Evolutionary conservation across 2,329 filamentous ascomycete genomes (phyloP), one percentile per base, ranked within the genome.

Genomic region (Nemania serpens): DNA sequence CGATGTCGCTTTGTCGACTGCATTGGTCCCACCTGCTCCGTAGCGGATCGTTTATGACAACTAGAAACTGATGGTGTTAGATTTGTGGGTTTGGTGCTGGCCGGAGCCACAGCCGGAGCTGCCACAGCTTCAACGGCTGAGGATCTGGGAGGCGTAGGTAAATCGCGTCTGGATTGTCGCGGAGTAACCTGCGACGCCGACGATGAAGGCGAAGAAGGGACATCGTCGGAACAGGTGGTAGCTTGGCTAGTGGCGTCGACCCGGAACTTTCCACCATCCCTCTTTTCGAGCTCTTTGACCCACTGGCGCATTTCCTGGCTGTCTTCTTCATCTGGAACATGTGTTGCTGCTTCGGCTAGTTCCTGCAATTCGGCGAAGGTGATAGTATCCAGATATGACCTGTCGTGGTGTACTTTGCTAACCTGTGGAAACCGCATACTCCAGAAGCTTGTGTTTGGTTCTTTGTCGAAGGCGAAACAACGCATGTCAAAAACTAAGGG

Each of bases 401-500:
- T 82, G 71, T 97, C 92, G 62, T 82, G 84, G 68, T 96, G 91
- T 10, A 96, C 81, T 70, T 94, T 96, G 58, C 85, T 82, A 3
- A 94, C 85, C 2, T 84, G 81, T 1, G 93, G 90, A 69, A 96
- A 96, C 1, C 93, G 84, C 54, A 92, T 84, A 61, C 88, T 88
- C 79, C 86, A 92, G 69, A 90, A 93, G 1, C 82, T 81, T 13
- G 85, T 87, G 69, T 89, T 88, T 3, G 85, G 83, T 2, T 84
- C 82, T 69, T 88, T 91, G 61, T 92, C 89, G 67, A 93, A 97
- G 0, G 89, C 88, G 63, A 91, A 91, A 55, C 91, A 93, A 22
- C 90, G 81, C 61, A 96, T 79, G 67, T 96, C 93, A 58, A 93
- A 90, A 0, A 97, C 86, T 18, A 91, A 84, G 0, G 92, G 92